phyloP scores from a whole-genome alignment of 441 rosid species.

The Brassica hybrid region DNA sequence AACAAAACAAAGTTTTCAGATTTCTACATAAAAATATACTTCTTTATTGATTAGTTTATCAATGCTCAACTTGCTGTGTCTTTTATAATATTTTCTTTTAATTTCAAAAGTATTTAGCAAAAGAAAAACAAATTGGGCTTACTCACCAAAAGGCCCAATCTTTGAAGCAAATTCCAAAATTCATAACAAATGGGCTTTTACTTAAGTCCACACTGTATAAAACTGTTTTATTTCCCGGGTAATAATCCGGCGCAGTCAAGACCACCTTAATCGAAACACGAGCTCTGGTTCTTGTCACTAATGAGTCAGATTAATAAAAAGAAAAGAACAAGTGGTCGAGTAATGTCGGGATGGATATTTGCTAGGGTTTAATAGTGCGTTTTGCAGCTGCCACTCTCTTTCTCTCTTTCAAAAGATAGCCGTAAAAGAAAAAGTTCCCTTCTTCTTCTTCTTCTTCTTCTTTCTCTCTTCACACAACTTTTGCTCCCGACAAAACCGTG shows the following conservation, averaged over 20 bases:
- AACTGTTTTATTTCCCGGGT: not conserved
- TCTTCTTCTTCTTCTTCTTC: constrained; percentile 19
- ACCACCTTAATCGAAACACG: constrained; percentile 23
- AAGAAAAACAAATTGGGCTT: not conserved
- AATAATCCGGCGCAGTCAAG: constrained; percentile 25
- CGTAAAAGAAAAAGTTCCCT: constrained; percentile 36
- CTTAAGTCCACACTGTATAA: not conserved
- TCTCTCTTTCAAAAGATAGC: constrained; percentile 39
- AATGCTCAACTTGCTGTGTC: not conserved
- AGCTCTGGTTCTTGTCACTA: not conserved
- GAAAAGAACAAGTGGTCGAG: constrained; percentile 26
- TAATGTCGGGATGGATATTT: constrained; percentile 23
- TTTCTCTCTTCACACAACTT: constrained; percentile 8
- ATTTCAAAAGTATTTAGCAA: not conserved
- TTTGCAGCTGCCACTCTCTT: constrained; percentile 14
- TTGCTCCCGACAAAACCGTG: not conserved
- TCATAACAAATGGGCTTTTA: constrained; percentile 14
- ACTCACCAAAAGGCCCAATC: constrained; percentile 12
- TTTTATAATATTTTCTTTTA: not conserved
- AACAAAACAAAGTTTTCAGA: not conserved
- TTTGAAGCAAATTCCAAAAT: not conserved
- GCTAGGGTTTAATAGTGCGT: constrained; percentile 61
- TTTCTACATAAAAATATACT: not conserved
- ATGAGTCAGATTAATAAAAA: too few relatives aligned
- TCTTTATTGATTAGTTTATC: constrained; percentile 10